Conservation (phyloP, 306 rosid genomes). For the Trifolium repens region DNA sequence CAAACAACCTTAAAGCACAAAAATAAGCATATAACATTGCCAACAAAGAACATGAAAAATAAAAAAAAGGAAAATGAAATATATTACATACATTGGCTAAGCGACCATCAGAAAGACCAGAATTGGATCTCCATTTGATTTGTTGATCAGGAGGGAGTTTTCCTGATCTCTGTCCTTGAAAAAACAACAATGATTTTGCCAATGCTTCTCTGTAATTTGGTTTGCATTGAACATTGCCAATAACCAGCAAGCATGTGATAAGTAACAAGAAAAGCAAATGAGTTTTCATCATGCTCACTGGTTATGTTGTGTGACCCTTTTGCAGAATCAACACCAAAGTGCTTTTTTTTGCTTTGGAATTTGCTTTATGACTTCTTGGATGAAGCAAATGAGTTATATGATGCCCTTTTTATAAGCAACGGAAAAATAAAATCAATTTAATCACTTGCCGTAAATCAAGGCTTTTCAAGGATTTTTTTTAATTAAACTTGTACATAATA, state of each 20-base stretch:
- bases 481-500: background rate
- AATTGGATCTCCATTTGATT: constrained; percentile 73
- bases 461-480: constrained; percentile 42
- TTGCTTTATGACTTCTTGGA: constrained; percentile 28
- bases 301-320: constrained; percentile 13
- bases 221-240: constrained; percentile 46
- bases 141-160: constrained; percentile 61
- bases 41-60: background rate
- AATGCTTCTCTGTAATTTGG: constrained; percentile 83
- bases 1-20: background rate
- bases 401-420: constrained; percentile 50
- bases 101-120: constrained; percentile 76
- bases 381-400: constrained; percentile 24
- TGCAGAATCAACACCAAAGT: constrained; percentile 30
- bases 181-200: constrained; percentile 78
- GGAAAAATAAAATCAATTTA: constrained; percentile 1
- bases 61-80: background rate
- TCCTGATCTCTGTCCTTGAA: constrained; percentile 94
- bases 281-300: constrained; percentile 32
- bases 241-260: constrained; percentile 26
- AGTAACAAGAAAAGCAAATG: constrained; percentile 27
- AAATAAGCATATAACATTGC: background rate
- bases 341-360: constrained; percentile 30
- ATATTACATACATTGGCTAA: constrained; percentile 59
- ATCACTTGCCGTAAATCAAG: constrained; percentile 55